These are phyloP conservation scores for Tulasnella sp. DNA, from an alignment of 768 basidiomycete species.

Conservation along the genomic window DNA sequence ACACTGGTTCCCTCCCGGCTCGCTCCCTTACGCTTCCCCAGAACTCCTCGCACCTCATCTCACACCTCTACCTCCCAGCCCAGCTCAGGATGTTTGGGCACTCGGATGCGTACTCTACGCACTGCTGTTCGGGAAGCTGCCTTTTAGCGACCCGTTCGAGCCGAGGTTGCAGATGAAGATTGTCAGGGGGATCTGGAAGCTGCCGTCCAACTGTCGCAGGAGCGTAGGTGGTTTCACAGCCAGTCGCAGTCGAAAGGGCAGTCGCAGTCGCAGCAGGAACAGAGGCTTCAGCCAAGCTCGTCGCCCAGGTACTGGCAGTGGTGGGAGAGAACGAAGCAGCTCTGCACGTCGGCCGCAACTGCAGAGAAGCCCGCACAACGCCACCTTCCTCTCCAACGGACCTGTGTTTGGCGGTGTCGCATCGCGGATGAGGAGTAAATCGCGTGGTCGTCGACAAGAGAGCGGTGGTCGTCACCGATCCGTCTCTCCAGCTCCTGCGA, in stretches of 20 bases:
- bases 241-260: background rate
- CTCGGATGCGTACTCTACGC: constrained; percentile 83
- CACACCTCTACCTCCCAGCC: constrained; percentile 28
- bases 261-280: background rate
- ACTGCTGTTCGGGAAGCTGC: constrained; percentile 72
- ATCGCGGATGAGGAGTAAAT: constrained; percentile 41
- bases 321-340: constrained; percentile 5
- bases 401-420: constrained; percentile 17
- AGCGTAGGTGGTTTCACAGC: background rate
- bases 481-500: background rate
- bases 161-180: constrained; percentile 89
- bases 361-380: constrained; percentile 6
- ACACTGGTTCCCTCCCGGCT: constrained; percentile 60
- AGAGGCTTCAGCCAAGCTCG: background rate
- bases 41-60: constrained; percentile 58
- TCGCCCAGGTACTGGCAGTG: background rate
- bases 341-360: constrained; percentile 15
- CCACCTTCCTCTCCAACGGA: background rate
- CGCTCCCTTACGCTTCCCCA: constrained; percentile 82
- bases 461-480: constrained; percentile 35
- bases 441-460: constrained; percentile 46
- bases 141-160: constrained; percentile 83
- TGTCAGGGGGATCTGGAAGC: constrained; percentile 50
- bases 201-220: constrained; percentile 21
- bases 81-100: constrained; percentile 93